Conservation (phyloP, 352 stramenopile species). For the Pilasporangium apinafurcum region DNA sequence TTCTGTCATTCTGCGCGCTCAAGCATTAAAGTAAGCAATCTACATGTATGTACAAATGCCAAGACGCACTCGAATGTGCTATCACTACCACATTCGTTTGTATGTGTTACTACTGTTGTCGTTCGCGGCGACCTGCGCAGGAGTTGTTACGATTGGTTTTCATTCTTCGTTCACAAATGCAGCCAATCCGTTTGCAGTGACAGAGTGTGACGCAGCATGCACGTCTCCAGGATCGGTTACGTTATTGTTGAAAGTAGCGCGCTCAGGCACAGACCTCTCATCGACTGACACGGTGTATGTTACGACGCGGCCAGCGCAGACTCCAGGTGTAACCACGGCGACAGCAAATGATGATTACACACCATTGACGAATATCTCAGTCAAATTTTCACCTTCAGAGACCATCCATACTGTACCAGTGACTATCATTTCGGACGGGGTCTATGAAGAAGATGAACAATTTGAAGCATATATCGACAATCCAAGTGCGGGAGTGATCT, state of each 20-base stretch:
- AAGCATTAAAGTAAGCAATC: too few species aligned
- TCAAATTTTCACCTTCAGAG: constrained; percentile 23
- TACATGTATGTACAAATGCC: too few species aligned
- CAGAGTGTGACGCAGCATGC: constrained; percentile 29
- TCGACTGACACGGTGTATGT: constrained; percentile 24
- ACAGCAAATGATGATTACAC: constrained; percentile 26
- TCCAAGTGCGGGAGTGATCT: constrained; percentile 11
- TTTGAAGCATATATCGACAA: constrained; percentile 30
- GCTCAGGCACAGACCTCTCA: constrained; percentile 15
- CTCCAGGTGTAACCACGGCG: too few species aligned
- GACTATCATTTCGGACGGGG: constrained; percentile 32
- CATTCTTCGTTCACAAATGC: constrained; percentile 17
- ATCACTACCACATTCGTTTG: too few species aligned
- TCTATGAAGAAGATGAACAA: constrained; percentile 38
- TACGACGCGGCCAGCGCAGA: constrained; percentile 29
- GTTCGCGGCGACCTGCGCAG: neutral
- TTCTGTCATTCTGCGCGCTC: too few species aligned
- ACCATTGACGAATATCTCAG: constrained; percentile 8
- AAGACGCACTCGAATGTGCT: too few species aligned
- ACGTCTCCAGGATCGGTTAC: constrained; percentile 21
- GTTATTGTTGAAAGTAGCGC: constrained; percentile 23
- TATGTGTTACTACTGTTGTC: constrained; percentile 7
- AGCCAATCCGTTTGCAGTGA: constrained; percentile 13
- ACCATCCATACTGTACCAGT: constrained; percentile 18
- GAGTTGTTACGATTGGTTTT: constrained; percentile 24